These are phyloP conservation scores for Arthrobotrys megalospora DNA, from an alignment of 2,329 filamentous ascomycete genomes.

Conservation along the genomic window DNA sequence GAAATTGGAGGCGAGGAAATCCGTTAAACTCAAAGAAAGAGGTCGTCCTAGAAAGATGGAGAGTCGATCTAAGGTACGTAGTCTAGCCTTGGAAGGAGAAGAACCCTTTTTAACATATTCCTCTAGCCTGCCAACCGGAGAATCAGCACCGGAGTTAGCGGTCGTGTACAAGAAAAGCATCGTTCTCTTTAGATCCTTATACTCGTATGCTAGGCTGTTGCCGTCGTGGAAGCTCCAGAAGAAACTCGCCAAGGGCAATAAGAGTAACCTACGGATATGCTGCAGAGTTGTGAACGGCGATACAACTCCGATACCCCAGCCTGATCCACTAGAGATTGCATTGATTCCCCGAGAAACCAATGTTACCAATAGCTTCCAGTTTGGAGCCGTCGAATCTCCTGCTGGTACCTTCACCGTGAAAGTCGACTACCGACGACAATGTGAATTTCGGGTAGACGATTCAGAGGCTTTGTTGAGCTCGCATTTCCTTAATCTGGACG, in stretches of 20 bases:
- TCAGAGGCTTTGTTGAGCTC: slow-evolving; percentile 92
- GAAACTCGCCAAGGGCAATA: slow-evolving; percentile 78
- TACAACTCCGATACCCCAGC: slow-evolving; percentile 70
- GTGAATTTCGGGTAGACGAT: slow-evolving; percentile 91
- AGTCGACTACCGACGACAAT: slow-evolving; percentile 88
- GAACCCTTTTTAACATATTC: slow-evolving; percentile 7
- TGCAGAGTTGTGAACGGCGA: slow-evolving; percentile 82
- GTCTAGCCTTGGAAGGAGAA: slow-evolving; percentile 31
- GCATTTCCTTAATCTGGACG: slow-evolving; percentile 91
- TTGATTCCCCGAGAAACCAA: slow-evolving; percentile 76
- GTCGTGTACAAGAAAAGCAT: slow-evolving; percentile 98
- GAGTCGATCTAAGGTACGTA: slow-evolving; percentile 80
- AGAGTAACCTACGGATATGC: slow-evolving; percentile 78
- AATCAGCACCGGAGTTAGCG: slow-evolving; percentile 74
- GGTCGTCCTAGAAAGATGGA: slow-evolving; percentile 92
- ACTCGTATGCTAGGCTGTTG: slow-evolving; percentile 83
- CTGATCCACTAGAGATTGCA: slow-evolving; percentile 80
- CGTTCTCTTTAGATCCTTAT: slow-evolving; percentile 91
- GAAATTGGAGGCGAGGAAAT: slow-evolving; percentile 65
- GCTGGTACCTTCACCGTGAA: slow-evolving; percentile 85
- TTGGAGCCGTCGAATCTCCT: slow-evolving; percentile 87
- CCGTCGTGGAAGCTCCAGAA: slow-evolving; percentile 90
- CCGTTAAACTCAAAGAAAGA: slow-evolving; percentile 73
- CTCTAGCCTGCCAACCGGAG: slow-evolving; percentile 44
- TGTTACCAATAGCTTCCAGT: slow-evolving; percentile 81